phyloP scores from a whole-genome alignment of 306 rosid species.

The Prunus campanulata region DNA sequence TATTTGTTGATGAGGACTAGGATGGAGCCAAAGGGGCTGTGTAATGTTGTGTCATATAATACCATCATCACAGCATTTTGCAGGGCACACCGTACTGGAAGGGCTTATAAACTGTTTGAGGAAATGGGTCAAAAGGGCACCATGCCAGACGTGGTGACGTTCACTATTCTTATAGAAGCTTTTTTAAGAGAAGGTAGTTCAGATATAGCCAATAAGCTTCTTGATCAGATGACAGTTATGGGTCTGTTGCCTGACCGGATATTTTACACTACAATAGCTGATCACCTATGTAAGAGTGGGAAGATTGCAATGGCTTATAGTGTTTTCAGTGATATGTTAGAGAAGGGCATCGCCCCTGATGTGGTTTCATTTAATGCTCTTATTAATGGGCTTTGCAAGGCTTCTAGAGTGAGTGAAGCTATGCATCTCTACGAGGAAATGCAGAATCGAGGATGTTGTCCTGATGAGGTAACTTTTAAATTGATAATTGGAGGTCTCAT shows the following conservation, averaged over 20 bases:
- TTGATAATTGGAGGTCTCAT: slow-evolving; percentile 81
- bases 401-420: slow-evolving; percentile 60
- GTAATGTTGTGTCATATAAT: slow-evolving; percentile 81
- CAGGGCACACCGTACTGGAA: slow-evolving; percentile 42
- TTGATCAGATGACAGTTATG: slow-evolving; percentile 60
- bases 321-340: slow-evolving; percentile 67
- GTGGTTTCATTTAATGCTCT: slow-evolving; percentile 84
- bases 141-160: slow-evolving; percentile 72
- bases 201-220: slow-evolving; percentile 56
- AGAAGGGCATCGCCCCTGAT: slow-evolving; percentile 67
- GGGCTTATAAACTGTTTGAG: slow-evolving; percentile 67
- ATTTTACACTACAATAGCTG: slow-evolving; percentile 64
- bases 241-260: slow-evolving; percentile 58
- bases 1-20: slow-evolving; percentile 52
- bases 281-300: slow-evolving; percentile 64
- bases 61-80: slow-evolving; percentile 68
- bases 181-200: slow-evolving; percentile 68
- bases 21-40: slow-evolving; percentile 63
- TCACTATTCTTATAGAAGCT: slow-evolving; percentile 65
- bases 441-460: slow-evolving; percentile 56
- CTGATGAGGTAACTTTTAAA: slow-evolving; percentile 83
- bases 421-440: slow-evolving; percentile 71
- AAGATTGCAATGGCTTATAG: slow-evolving; percentile 56
- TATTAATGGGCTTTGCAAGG: slow-evolving; percentile 78
- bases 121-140: slow-evolving; percentile 76